A percentile compares a stretch with the other conserved stretches of the same genome.
Evolutionary conservation across 2,329 filamentous ascomycete species (phyloP).

Genomic region (Phialophora expanda): DNA sequence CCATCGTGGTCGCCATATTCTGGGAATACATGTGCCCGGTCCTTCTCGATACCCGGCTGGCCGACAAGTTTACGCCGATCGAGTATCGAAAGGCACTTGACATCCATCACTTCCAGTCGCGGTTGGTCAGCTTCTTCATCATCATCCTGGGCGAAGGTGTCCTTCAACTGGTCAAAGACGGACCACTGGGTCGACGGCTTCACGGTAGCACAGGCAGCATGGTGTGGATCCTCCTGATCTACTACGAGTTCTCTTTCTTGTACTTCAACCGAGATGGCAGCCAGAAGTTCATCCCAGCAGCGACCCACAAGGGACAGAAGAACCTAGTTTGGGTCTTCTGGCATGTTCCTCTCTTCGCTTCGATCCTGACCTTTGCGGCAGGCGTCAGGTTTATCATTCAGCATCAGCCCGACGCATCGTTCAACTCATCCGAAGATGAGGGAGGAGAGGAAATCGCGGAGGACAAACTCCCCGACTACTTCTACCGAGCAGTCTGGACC

Average conservation of each 20-base stretch:
- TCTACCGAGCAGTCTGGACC: constrained; percentile 10
- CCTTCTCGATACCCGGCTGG: constrained; percentile 50
- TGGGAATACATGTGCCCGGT: constrained; percentile 55
- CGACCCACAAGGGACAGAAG: not conserved
- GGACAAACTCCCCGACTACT: constrained; percentile 1
- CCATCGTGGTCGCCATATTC: constrained; percentile 50
- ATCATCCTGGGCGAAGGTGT: constrained; percentile 59
- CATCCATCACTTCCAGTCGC: constrained; percentile 57
- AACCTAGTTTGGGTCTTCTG: constrained; percentile 12
- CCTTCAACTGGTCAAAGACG: constrained; percentile 56
- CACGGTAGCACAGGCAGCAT: constrained; percentile 53
- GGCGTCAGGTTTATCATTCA: constrained; percentile 12
- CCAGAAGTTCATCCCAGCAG: constrained; percentile 10
- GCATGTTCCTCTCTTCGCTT: constrained; percentile 15
- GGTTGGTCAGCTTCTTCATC: constrained; percentile 59
- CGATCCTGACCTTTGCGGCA: constrained; percentile 10
- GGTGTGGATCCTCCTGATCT: constrained; percentile 51
- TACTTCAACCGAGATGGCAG: constrained; percentile 23
- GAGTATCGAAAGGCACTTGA: constrained; percentile 56
- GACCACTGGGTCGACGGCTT: constrained; percentile 53
- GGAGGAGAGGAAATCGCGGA: not conserved
- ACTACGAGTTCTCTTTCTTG: constrained; percentile 15
- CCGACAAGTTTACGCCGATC: constrained; percentile 51
- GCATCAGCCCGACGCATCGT: not conserved
- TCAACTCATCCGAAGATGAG: not conserved